Evolutionary conservation across 352 stramenopile species (phyloP), one percentile per base, ranked within the genome.

Genomic region (Phytopythium helicoides): DNA sequence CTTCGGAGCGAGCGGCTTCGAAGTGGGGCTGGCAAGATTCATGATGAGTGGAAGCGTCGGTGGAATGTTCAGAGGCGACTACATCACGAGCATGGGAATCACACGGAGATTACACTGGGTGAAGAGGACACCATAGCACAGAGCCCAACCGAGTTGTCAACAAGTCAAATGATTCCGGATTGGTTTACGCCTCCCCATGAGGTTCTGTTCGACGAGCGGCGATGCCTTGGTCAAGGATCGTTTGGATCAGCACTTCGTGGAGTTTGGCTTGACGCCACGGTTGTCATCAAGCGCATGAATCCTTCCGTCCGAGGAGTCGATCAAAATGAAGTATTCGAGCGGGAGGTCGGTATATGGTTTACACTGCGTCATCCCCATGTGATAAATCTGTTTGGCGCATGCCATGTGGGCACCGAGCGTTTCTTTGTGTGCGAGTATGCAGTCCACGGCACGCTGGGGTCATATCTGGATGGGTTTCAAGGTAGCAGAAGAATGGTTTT

Each of bases 231-330:
- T 23, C 65, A 69, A 10, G 66, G 66, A 4, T 41, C 62, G 1
- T 72, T 65, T 35, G 66, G 62, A 7, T 67, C 62, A 2, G 54
- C 61, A 21, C 54, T 66, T 36, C 62, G 54, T 9, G 66, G 66
- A 15, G 66, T 49, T 44, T 68, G 56, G 62, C 46, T 60, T 9
- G 60, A 66, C n/a, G 45, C 66, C 14, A 46, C 40, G 3, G 52
- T 75, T n/a, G 66, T 72, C 12, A 44, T 75, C 21, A 75, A 75
- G 48, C 40, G 37, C 15, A 59, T 75, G 47, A 42, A 53, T 22
- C 18, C 47, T 19, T 15, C 21, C 10, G 22, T 16, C 6, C 14
- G 18, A 2, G n/a, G 18, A 8, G 36, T 15, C 22, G 39, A 40
- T 0, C 18, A 47, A 19, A 16, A 45, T 26, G 26, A 31, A 6